Conservation (phyloP, 1,284 basidiomycete genomes). For the Apiotrichum veenhuisii region DNA sequence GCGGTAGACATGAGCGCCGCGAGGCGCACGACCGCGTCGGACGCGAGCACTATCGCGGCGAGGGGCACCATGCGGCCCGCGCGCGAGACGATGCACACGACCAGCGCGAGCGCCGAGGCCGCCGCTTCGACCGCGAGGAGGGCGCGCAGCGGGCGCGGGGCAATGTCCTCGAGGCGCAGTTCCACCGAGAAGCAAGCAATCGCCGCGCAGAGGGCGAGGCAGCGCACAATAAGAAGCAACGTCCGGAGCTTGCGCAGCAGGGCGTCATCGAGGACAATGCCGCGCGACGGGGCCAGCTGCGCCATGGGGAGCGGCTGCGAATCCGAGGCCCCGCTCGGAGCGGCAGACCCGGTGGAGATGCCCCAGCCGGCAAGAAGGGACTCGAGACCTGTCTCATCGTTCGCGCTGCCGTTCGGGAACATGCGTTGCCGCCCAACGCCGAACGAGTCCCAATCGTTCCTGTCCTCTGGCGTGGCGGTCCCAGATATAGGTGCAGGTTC, state of each 20-base stretch:
- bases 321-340: background rate
- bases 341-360: conserved; percentile 11
- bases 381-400: conserved; percentile 44
- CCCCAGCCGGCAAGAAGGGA: conserved; percentile 40
- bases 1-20: conserved; percentile 3
- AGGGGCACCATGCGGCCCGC: background rate
- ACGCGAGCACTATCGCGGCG: conserved; percentile 7
- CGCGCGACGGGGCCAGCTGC: background rate
- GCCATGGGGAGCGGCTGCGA: conserved; percentile 1
- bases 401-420: conserved; percentile 22
- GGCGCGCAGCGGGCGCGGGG: background rate
- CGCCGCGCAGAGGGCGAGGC: background rate
- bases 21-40: conserved; percentile 5
- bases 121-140: conserved; percentile 9
- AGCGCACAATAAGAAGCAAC: conserved; percentile 4
- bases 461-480: background rate
- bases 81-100: conserved; percentile 5
- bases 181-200: background rate
- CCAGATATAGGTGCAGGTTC: conserved; percentile 28
- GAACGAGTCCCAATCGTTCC: conserved; percentile 39
- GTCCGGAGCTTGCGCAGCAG: conserved; percentile 3
- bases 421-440: conserved; percentile 38
- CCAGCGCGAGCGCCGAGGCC: conserved; percentile 4
- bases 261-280: conserved; percentile 5
- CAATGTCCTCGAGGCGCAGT: background rate